A percentile compares a stretch with the other conserved stretches of the same genome.
These are phyloP conservation scores for Aquilaria malaccensis DNA, from an alignment of 345 rosid genomes.

Conservation along the genomic window DNA sequence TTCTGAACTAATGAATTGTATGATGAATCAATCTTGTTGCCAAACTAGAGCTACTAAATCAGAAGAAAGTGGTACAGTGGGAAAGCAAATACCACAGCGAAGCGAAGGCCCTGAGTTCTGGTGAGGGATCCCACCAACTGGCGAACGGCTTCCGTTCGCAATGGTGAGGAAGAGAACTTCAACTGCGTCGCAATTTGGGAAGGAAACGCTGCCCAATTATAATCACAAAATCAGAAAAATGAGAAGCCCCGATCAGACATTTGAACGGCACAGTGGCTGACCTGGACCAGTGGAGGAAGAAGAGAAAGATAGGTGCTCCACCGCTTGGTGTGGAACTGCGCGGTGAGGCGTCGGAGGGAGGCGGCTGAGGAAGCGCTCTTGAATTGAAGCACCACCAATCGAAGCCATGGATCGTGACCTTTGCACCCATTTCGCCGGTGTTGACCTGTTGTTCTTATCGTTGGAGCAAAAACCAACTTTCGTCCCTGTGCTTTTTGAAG, in stretches of 20 bases:
- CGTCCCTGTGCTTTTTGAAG: too few relatives aligned
- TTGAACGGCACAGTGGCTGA: conserved; percentile 5
- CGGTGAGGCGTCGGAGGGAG: conserved; percentile 11
- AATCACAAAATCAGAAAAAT: neutral
- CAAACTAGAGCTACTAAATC: neutral
- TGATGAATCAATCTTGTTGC: neutral
- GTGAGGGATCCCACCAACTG: conserved; percentile 66
- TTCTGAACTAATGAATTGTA: too few relatives aligned
- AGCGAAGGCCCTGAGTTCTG: conserved; percentile 66
- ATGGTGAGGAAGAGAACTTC: conserved; percentile 30
- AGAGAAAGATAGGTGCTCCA: conserved; percentile 1
- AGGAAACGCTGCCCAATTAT: conserved; percentile 20
- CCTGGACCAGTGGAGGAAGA: conserved; percentile 34
- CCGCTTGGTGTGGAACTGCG: conserved; percentile 16
- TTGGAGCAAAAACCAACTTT: too few relatives aligned
- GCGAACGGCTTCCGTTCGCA: conserved; percentile 46
- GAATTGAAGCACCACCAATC: neutral
- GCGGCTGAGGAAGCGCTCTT: conserved; percentile 1
- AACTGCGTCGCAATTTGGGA: conserved; percentile 19
- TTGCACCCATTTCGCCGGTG: neutral
- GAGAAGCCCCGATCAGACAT: neutral
- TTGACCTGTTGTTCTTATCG: too few relatives aligned
- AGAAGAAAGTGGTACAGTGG: neutral
- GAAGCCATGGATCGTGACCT: conserved; percentile 1
- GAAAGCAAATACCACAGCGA: conserved; percentile 49